Evolutionary conservation across 768 basidiomycete genomes (phyloP), one percentile per base, ranked within the genome.

Genomic region (Trametes villosa): DNA sequence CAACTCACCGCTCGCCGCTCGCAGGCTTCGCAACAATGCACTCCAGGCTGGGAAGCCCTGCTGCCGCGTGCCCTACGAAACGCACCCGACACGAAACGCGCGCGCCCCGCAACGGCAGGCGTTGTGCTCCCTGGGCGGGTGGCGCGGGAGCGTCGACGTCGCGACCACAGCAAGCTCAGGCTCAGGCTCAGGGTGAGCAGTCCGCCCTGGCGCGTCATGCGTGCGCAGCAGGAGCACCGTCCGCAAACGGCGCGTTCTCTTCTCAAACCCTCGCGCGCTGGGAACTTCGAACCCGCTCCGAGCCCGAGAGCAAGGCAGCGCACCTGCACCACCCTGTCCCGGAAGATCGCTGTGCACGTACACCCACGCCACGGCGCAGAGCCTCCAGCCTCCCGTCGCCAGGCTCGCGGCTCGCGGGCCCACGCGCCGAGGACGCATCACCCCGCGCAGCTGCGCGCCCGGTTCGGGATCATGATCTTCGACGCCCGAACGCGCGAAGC

Each of bases 401-500:
- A 22, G 24, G 13, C 7, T 24, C 3, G 9, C 22, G 5, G 11
- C 22, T 22, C 44, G 44, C 22, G 12, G 13, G 24, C 44, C 22
- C 44, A 45, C 24, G 9, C 44, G 22, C 24, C 22, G 44, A 20
- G 22, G 9, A 24, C 17, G 46, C 46, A 18, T 22, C 46, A 20
- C 8, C 27, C 46, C 46, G 27, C 29, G 15, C 46, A 6, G 18
- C 46, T 26, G 45, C 33, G 31, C 47, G 47, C 20, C 34, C 20
- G 46, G 22, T 57, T 57, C 56, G 56, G 47, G 38, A 57, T 57
- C 56, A 57, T 50, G 56, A 57, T 57, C 56, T 49, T 49, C 47
- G 47, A 13, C 20, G n/a, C n/a, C n/a, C n/a, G n/a, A n/a, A n/a
- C 47, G 47, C 36, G 9, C 38, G 56, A 49, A 57, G 56, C n/a